phyloP scores from a whole-genome alignment of 2,329 filamentous ascomycete genomes.

The Fusarium nematophilum region DNA sequence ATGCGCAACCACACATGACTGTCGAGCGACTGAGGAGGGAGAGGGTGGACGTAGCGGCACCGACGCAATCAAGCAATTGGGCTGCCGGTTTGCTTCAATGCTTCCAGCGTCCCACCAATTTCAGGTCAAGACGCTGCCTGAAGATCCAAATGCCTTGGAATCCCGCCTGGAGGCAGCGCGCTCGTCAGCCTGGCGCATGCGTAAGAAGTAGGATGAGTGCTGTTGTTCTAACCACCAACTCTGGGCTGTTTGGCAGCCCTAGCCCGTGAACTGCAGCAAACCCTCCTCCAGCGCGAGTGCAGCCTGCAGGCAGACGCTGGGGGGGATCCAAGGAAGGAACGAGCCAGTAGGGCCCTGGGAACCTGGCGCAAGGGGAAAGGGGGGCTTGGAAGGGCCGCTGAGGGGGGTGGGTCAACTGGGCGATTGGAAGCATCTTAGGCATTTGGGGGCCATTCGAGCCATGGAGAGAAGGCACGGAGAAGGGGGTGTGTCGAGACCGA shows the following conservation, averaged over 20 bases:
- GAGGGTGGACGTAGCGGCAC: slow-evolving; percentile 6
- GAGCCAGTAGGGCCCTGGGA: slow-evolving; percentile 30
- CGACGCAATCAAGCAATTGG: not conserved
- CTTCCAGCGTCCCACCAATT: slow-evolving; percentile 4
- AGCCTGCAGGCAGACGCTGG: slow-evolving; percentile 32
- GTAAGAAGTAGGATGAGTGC: slow-evolving; percentile 3
- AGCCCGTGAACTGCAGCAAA: slow-evolving; percentile 33
- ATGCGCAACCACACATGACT: slow-evolving; percentile 34
- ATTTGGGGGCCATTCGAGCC: slow-evolving; percentile 18
- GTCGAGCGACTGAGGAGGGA: slow-evolving; percentile 7
- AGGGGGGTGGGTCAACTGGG: slow-evolving; percentile 15
- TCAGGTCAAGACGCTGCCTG: not conserved
- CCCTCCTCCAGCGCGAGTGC: slow-evolving; percentile 22
- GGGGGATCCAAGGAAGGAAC: slow-evolving; percentile 14
- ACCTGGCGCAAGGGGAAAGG: slow-evolving; percentile 37
- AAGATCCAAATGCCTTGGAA: not conserved
- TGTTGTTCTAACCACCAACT: not conserved
- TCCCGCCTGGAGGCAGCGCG: slow-evolving; percentile 3
- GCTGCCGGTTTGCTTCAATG: slow-evolving; percentile 6
- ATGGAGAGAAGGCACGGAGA: slow-evolving; percentile 5
- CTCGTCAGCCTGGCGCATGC: slow-evolving; percentile 1
- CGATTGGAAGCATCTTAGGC: slow-evolving; percentile 19
- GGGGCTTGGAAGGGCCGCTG: slow-evolving; percentile 20
- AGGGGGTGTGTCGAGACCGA: slow-evolving; percentile 9
- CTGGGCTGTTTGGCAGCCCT: not conserved